These are phyloP conservation scores for Wickerhamiella hasegawae DNA, from an alignment of 805 yeast genomes.

Conservation along the genomic window DNA sequence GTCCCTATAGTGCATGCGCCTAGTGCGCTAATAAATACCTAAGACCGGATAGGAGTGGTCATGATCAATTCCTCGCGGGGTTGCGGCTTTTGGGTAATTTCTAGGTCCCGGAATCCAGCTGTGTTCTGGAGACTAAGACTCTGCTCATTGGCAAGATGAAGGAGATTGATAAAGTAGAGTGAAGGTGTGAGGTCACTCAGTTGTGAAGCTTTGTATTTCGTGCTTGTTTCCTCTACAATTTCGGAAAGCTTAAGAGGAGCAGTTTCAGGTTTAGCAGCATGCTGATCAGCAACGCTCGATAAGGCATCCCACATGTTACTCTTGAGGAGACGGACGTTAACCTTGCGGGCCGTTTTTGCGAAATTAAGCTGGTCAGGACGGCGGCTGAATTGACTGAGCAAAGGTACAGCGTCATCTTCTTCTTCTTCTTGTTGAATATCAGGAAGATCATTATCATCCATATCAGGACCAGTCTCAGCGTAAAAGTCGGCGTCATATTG, in stretches of 20 bases:
- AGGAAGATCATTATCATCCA: slow-evolving; percentile 21
- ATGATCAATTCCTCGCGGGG: too few relatives aligned
- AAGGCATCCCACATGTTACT: slow-evolving; percentile 53
- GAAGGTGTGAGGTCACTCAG: slow-evolving; percentile 63
- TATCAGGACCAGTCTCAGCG: slow-evolving; percentile 17
- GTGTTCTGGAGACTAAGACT: slow-evolving; percentile 43
- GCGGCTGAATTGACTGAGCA: background rate
- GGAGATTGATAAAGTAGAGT: slow-evolving; percentile 65
- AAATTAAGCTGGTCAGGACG: slow-evolving; percentile 18
- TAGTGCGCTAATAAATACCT: too few relatives aligned
- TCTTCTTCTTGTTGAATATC: slow-evolving; percentile 10
- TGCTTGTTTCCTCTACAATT: slow-evolving; percentile 33
- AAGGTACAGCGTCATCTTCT: slow-evolving; percentile 1
- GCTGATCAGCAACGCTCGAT: too few relatives aligned
- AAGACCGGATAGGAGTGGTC: too few relatives aligned
- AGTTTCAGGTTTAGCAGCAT: background rate
- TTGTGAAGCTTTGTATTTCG: slow-evolving; percentile 39
- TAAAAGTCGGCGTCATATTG: slow-evolving; percentile 15
- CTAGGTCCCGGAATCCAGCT: slow-evolving; percentile 23
- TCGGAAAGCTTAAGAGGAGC: slow-evolving; percentile 24
- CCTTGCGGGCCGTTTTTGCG: slow-evolving; percentile 61
- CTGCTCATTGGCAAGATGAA: slow-evolving; percentile 78
- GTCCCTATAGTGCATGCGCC: too few relatives aligned
- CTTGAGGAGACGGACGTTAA: slow-evolving; percentile 58
- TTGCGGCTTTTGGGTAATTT: background rate